A percentile compares a stretch with the other conserved stretches of the same genome.
phyloP scores from a whole-genome alignment of 176 grass and related monocot genomes.

The Rhynchospora breviuscula region DNA sequence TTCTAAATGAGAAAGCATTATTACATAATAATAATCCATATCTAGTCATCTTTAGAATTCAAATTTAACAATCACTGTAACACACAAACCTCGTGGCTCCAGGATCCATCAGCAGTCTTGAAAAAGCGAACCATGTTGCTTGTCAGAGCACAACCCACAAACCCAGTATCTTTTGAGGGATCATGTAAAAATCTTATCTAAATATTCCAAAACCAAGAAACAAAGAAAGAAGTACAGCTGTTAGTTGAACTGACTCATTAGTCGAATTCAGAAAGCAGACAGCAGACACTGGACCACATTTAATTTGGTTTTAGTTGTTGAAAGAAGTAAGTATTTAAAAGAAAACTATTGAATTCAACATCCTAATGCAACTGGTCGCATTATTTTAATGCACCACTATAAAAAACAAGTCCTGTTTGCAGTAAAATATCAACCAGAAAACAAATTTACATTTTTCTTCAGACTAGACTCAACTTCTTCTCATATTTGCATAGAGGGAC shows the following conservation, averaged over 20 bases:
- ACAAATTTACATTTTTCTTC: neutral
- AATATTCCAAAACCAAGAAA: slow-evolving; percentile 8
- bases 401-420: neutral
- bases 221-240: neutral
- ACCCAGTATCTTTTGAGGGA: slow-evolving; percentile 89
- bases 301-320: neutral
- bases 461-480: neutral
- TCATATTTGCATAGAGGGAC: neutral
- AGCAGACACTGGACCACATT: neutral
- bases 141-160: slow-evolving; percentile 75
- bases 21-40: neutral
- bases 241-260: neutral
- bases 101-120: slow-evolving; percentile 66
- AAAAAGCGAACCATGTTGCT: slow-evolving; percentile 96
- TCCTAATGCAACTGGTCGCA: neutral
- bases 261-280: neutral
- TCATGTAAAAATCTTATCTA: slow-evolving; percentile 97
- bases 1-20: neutral
- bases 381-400: neutral
- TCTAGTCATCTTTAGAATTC: neutral
- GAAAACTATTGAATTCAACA: neutral
- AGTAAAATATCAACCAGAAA: neutral
- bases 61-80: neutral
- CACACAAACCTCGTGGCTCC: slow-evolving; percentile 74
- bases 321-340: neutral